These are phyloP conservation scores for Leucoagaricus sp. DNA, from an alignment of 1,284 basidiomycete genomes.

Conservation along the genomic window DNA sequence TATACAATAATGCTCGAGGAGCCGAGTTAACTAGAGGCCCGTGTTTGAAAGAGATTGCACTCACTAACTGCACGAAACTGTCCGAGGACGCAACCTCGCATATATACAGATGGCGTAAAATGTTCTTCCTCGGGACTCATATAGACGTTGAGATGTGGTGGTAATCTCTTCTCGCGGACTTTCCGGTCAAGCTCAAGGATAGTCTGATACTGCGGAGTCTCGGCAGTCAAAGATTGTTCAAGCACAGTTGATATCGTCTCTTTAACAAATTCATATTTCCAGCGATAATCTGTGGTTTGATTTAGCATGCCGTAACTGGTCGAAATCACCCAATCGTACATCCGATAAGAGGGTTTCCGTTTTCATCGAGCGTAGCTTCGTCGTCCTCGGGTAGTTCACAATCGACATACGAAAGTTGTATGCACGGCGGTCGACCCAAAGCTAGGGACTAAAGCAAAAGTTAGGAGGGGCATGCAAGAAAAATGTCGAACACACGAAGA, in stretches of 20 bases:
- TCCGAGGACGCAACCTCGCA: slow-evolving; percentile 49
- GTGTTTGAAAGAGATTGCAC: slow-evolving; percentile 20
- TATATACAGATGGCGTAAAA: slow-evolving; percentile 50
- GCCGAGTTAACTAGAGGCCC: not conserved
- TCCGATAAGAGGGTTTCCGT: slow-evolving; percentile 47
- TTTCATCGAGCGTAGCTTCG: slow-evolving; percentile 44
- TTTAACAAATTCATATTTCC: slow-evolving; percentile 49
- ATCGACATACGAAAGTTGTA: slow-evolving; percentile 56
- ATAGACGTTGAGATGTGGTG: slow-evolving; percentile 52
- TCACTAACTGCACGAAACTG: slow-evolving; percentile 50
- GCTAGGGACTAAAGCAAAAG: slow-evolving; percentile 43
- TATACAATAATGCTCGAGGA: slow-evolving; percentile 48
- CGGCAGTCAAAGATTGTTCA: slow-evolving; percentile 51
- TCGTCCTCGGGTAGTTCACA: slow-evolving; percentile 58
- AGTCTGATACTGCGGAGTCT: slow-evolving; percentile 52
- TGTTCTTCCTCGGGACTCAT: slow-evolving; percentile 46
- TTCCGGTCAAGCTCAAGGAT: slow-evolving; percentile 60
- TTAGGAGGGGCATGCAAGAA: not conserved
- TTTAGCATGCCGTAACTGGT: not conserved
- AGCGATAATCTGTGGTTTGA: slow-evolving; percentile 37
- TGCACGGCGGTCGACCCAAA: slow-evolving; percentile 56
- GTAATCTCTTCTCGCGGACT: slow-evolving; percentile 53
- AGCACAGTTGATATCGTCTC: slow-evolving; percentile 52
- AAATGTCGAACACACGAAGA: slow-evolving; percentile 38
- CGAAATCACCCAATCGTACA: slow-evolving; percentile 36